Conservation (phyloP, 2,329 filamentous ascomycete genomes). For the Arthrobotrys sinensis region DNA sequence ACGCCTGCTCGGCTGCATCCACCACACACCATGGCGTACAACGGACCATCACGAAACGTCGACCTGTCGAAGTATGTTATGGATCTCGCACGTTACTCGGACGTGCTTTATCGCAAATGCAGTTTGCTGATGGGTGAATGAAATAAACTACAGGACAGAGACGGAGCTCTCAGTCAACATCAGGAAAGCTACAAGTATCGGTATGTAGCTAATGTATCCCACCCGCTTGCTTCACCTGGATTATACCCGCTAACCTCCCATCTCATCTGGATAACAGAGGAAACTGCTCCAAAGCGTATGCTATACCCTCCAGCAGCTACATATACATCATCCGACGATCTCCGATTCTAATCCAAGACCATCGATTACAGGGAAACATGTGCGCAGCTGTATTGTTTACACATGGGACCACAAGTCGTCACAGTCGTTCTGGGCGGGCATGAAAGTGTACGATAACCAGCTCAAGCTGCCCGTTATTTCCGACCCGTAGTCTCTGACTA, state of each 20-base stretch:
- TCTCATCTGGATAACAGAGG: constrained; percentile 70
- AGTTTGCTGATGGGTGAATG: constrained; percentile 15
- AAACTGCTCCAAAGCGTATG: constrained; percentile 78
- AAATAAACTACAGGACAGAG: constrained; percentile 72
- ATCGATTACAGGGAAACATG: constrained; percentile 81
- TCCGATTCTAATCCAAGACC: constrained; percentile 14
- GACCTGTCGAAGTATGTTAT: constrained; percentile 57
- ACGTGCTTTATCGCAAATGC: background rate
- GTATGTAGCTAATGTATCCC: constrained; percentile 39
- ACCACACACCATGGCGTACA: constrained; percentile 47
- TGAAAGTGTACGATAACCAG: constrained; percentile 85
- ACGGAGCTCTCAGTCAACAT: constrained; percentile 80
- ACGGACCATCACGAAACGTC: constrained; percentile 59
- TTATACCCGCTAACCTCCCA: no score
- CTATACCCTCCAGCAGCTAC: background rate
- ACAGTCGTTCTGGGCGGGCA: constrained; percentile 93
- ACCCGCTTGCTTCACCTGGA: background rate
- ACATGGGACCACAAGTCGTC: constrained; percentile 99
- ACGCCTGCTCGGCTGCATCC: constrained; percentile 37
- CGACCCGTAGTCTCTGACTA: constrained; percentile 12
- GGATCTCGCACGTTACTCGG: background rate
- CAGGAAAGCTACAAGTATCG: constrained; percentile 78
- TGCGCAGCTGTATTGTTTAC: constrained; percentile 96
- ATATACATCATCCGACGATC: constrained; percentile 11
- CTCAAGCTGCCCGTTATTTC: constrained; percentile 30